Evolutionary conservation across 768 basidiomycete species (phyloP).

Genomic region (Auriscalpium vulgare): DNA sequence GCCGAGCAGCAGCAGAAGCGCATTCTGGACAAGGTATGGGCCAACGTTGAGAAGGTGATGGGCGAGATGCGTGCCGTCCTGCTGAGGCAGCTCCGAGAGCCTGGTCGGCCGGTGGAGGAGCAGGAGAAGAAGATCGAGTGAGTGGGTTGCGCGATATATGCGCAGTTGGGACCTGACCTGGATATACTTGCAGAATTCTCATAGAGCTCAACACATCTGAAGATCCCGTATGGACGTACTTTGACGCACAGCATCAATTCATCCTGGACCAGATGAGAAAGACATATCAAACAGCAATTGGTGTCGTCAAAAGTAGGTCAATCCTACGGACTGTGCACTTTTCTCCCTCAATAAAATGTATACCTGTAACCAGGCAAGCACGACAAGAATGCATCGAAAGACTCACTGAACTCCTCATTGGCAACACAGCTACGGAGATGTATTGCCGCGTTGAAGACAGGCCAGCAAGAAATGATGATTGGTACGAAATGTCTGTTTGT

Average conservation of each 20-base stretch:
- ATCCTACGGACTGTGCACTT: background rate
- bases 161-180: constrained; percentile 2
- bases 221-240: constrained; percentile 93
- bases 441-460: constrained; percentile 51
- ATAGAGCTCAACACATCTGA: constrained; percentile 80
- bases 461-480: constrained; percentile 52
- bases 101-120: constrained; percentile 76
- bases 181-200: constrained; percentile 52
- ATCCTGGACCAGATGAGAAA: constrained; percentile 73
- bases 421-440: constrained; percentile 54
- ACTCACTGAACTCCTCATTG: constrained; percentile 35
- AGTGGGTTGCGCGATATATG: constrained; percentile 19
- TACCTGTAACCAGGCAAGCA: constrained; percentile 32
- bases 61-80: constrained; percentile 79
- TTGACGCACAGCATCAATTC: constrained; percentile 87
- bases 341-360: background rate
- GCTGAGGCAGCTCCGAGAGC: constrained; percentile 72
- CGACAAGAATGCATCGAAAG: constrained; percentile 31
- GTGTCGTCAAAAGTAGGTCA: constrained; percentile 42
- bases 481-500: constrained; percentile 31
- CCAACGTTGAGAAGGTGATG: constrained; percentile 91
- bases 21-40: constrained; percentile 95
- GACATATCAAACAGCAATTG: constrained; percentile 44
- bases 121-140: constrained; percentile 97
- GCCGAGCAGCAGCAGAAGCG: constrained; percentile 80